These are phyloP conservation scores for Diversispora epigaea DNA, from an alignment of 192 early-diverging fungal genomes.

Conservation along the genomic window DNA sequence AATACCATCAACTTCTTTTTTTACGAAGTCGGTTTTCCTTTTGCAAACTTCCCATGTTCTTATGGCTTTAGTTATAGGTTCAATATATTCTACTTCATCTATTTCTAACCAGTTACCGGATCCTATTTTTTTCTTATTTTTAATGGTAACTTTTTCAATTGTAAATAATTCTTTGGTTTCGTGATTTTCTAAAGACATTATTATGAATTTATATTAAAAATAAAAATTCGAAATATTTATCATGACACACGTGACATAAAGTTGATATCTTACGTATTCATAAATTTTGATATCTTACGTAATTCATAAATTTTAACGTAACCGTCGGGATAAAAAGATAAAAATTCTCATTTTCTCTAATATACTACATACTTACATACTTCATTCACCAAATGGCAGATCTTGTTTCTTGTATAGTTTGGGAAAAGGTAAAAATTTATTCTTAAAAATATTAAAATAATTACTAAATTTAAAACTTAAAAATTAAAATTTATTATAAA, in stretches of 20 bases:
- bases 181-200: not conserved
- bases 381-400: constrained; percentile 6
- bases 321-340: too few species aligned
- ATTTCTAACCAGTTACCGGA: constrained; percentile 42
- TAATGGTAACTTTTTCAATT: not conserved
- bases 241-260: not conserved
- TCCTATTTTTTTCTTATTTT: constrained; percentile 21
- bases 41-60: constrained; percentile 41
- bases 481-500: not conserved
- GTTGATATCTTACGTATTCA: not conserved
- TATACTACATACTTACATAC: too few species aligned
- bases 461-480: not conserved
- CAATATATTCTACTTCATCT: constrained; percentile 41
- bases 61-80: constrained; percentile 35
- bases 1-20: constrained; percentile 37
- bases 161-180: not conserved
- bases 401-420: constrained; percentile 16
- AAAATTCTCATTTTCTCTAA: too few species aligned
- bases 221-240: not conserved
- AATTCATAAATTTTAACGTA: not conserved
- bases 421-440: constrained; percentile 27
- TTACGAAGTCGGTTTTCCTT: constrained; percentile 13
- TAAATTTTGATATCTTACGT: not conserved
- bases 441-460: not conserved
- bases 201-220: too few species aligned